Evolutionary conservation across 1,284 basidiomycete species (phyloP).

Genomic region (Austroboletus novae-zelandiae): DNA sequence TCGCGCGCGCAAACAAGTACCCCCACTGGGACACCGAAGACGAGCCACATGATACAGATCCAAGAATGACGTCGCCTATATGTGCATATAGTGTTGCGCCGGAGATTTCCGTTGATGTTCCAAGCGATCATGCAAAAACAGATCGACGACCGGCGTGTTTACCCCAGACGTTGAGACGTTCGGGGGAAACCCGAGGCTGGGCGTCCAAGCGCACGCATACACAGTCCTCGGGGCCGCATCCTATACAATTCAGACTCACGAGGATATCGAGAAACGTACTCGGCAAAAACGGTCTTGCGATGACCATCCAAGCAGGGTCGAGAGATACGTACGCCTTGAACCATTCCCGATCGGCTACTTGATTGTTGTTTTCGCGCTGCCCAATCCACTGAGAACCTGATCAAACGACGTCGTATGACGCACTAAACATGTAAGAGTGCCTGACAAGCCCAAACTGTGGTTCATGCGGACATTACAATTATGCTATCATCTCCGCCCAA

Average conservation of each 20-base stretch:
- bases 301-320: no score
- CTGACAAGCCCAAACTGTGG: neutral
- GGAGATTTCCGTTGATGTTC: constrained; percentile 1
- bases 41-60: neutral
- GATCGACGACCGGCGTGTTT: neutral
- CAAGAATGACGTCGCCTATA: neutral
- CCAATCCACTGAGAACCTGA: neutral
- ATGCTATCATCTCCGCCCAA: constrained; percentile 9
- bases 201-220: no score
- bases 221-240: neutral
- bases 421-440: neutral
- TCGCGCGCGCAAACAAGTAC: neutral
- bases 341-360: neutral
- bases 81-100: neutral
- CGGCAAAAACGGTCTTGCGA: no score
- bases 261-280: no score
- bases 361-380: constrained; percentile 1
- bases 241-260: neutral
- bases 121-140: neutral
- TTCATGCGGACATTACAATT: constrained; percentile 2
- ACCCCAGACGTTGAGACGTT: constrained; percentile 3
- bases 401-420: neutral
- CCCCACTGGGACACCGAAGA: neutral
- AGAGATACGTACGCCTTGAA: no score
- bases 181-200: neutral